Conservation (phyloP, 148 eudicot genomes). For the Nepenthes gracilis region DNA sequence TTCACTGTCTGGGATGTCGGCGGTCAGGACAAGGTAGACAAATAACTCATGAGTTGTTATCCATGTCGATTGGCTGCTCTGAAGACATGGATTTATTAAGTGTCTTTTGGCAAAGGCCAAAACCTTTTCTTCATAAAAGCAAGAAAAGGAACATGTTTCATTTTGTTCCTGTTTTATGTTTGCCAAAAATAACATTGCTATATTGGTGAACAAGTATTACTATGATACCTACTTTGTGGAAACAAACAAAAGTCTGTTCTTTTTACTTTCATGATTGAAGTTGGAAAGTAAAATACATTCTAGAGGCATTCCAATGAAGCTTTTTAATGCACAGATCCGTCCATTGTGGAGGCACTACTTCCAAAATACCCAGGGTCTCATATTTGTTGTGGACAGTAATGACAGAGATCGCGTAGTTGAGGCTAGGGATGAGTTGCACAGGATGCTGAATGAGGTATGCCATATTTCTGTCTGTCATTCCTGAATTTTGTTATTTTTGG, state of each 20-base stretch:
- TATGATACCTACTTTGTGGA: no score
- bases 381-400: constrained; percentile 81
- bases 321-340: constrained; percentile 46
- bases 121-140: no score
- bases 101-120: no score
- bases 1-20: constrained; percentile 80
- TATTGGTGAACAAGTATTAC: no score
- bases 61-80: background rate
- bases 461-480: background rate
- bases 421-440: constrained; percentile 76
- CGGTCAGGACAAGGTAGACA: constrained; percentile 60
- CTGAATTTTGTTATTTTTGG: no score
- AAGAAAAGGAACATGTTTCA: no score
- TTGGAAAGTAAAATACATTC: no score
- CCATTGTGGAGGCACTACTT: constrained; percentile 89
- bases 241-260: no score
- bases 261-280: no score
- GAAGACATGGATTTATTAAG: no score
- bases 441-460: constrained; percentile 76
- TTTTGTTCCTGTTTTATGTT: background rate
- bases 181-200: background rate
- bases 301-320: no score
- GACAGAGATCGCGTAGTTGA: constrained; percentile 79
- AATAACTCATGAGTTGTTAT: no score
- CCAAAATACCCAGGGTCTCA: constrained; percentile 78